Evolutionary conservation across 345 rosid species (phyloP), one percentile per base, ranked within the genome.

Genomic region (Populus ilicifolia): DNA sequence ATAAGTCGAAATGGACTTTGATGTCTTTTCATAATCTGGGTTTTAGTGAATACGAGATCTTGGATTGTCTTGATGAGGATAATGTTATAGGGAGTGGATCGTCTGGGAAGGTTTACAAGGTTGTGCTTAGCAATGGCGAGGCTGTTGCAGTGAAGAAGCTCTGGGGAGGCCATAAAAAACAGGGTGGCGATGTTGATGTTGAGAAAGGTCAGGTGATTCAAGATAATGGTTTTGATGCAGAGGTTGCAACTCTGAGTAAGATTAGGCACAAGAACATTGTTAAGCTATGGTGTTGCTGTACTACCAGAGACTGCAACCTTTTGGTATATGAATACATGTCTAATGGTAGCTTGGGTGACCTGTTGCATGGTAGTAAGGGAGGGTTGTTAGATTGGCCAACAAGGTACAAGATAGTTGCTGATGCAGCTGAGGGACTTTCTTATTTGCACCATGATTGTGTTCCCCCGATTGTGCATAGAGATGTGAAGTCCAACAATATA

Each of bases 251-350:
- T 39, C 78, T 96, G 80, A 97, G 99, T 62, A 96, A 96, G 84
- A 94, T 96, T 63, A 89, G 99, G 88, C 99, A 96, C 84, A 96
- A 96, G 88, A 96, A 92, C 82, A 96, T 96, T 63, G 99, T 96
- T 33, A 96, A 89, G 86, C 88, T 96, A 1, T 94, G 98, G 99
- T 96, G 99, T 77, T 94, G 97, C 77, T 96, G 98, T 79, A 81
- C 96, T 0, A 89, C 97, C 0, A 85, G 88, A 76, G 99, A 96
- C 68, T 91, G 93, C 78, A 96, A 91, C 83, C 98, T 96, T 71
- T 84, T 96, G 84, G 99, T 96, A n/a, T 96, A 93, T 13, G 99
- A 96, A 86, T 92, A 89, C 84, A 91, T 96, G 99, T 90, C 90
- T 12, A 94, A 96, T 75, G 99, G 99, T 18, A 96, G 99, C 83